A percentile compares a stretch with the other conserved stretches of the same genome.
phyloP scores from a whole-genome alignment of 306 rosid genomes.

The Cucumis hystrix region DNA sequence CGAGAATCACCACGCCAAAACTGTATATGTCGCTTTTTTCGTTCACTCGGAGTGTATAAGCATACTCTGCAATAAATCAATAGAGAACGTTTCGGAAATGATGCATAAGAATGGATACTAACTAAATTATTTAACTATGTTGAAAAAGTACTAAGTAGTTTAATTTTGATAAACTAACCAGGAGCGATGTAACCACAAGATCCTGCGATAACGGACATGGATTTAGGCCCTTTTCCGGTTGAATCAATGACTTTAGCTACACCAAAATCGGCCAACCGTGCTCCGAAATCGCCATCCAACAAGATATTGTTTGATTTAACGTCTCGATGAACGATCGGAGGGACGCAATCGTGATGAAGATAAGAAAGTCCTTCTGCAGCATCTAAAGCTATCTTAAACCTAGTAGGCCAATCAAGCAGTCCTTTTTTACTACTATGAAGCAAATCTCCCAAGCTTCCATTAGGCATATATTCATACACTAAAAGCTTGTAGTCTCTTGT shows the following conservation, averaged over 20 bases:
- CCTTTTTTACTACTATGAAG: slow-evolving; percentile 55
- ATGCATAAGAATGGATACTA: background rate
- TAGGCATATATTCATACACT: slow-evolving; percentile 70
- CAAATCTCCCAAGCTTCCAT: slow-evolving; percentile 76
- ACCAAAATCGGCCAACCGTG: slow-evolving; percentile 86
- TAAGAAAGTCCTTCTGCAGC: slow-evolving; percentile 77
- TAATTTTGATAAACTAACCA: slow-evolving; percentile 23
- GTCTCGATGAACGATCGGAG: slow-evolving; percentile 69
- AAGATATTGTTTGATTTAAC: slow-evolving; percentile 84
- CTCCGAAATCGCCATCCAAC: slow-evolving; percentile 68
- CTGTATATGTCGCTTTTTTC: slow-evolving; percentile 96
- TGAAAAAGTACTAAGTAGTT: background rate
- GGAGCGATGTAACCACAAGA: slow-evolving; percentile 96
- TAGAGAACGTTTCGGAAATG: background rate
- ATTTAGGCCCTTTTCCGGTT: slow-evolving; percentile 37
- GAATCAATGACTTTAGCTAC: slow-evolving; percentile 73
- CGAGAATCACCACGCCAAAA: slow-evolving; percentile 82
- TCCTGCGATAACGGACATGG: slow-evolving; percentile 81
- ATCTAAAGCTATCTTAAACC: slow-evolving; percentile 76
- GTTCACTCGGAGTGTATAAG: slow-evolving; percentile 79
- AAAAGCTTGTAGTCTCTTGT: slow-evolving; percentile 63
- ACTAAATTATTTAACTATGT: background rate
- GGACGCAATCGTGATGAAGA: slow-evolving; percentile 87
- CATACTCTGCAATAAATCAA: slow-evolving; percentile 54
- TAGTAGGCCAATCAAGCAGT: slow-evolving; percentile 77